Conservation (phyloP, 176 grass and related monocot genomes). For the Avena sativa region DNA sequence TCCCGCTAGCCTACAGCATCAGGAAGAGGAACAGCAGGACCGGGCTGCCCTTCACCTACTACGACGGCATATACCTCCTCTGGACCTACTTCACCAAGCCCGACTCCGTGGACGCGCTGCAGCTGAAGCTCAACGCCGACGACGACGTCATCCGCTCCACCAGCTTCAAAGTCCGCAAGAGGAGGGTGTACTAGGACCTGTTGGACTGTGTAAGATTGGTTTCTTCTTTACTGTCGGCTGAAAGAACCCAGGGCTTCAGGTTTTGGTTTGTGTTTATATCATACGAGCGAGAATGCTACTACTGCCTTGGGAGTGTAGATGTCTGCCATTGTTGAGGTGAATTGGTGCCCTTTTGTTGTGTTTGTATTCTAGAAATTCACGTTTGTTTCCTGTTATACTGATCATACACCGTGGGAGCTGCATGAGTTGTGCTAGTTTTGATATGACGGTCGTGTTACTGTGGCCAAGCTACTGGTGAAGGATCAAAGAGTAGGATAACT, state of each 20-base stretch:
- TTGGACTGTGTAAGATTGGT: not conserved
- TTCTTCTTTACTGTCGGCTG: not conserved
- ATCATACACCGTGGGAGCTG: too few relatives aligned
- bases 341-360: too few relatives aligned
- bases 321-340: too few relatives aligned
- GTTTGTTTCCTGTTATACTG: too few relatives aligned
- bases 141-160: constrained; percentile 78
- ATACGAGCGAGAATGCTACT: too few relatives aligned
- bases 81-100: constrained; percentile 95
- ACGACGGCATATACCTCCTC: constrained; percentile 90
- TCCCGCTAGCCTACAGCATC: constrained; percentile 86
- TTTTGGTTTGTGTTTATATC: too few relatives aligned
- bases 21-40: constrained; percentile 83
- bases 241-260: not conserved
- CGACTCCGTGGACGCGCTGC: constrained; percentile 65
- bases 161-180: constrained; percentile 72
- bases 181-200: constrained; percentile 43
- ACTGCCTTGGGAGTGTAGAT: too few relatives aligned
- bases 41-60: constrained; percentile 72
- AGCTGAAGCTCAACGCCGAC: constrained; percentile 60
- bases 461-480: too few relatives aligned
- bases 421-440: too few relatives aligned
- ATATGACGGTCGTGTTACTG: too few relatives aligned
- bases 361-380: too few relatives aligned
- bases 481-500: too few relatives aligned